A percentile compares a stretch with the other conserved stretches of the same genome.
These are phyloP conservation scores for Xylaria palmicola DNA, from an alignment of 495 filamentous ascomycete genomes.

Conservation along the genomic window DNA sequence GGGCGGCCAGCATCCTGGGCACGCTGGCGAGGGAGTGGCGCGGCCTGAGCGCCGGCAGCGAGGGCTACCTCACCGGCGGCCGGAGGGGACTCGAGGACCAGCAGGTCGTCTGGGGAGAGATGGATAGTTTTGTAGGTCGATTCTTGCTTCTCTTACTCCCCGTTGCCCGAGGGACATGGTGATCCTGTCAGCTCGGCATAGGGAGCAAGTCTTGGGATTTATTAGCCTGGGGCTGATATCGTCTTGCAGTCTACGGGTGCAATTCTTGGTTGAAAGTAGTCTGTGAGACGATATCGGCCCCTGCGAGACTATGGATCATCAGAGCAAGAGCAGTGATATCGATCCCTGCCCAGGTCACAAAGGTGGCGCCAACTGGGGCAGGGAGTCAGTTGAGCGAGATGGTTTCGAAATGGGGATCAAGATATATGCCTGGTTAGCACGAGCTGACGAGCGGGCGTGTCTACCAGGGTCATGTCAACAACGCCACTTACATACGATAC, in stretches of 20 bases:
- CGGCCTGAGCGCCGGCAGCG: slow-evolving; percentile 69
- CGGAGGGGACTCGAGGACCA: slow-evolving; percentile 68
- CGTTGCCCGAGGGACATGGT: not conserved
- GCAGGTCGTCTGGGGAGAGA: slow-evolving; percentile 85
- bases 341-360: not conserved
- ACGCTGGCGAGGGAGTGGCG: slow-evolving; percentile 74
- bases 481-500: slow-evolving; percentile 79
- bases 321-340: not conserved
- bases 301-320: not conserved
- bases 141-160: slow-evolving; percentile 7
- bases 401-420: too few relatives aligned
- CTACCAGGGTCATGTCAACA: slow-evolving; percentile 77
- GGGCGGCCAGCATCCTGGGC: slow-evolving; percentile 60
- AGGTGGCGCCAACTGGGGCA: not conserved
- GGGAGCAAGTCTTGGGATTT: not conserved
- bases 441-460: not conserved
- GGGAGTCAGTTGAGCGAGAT: not conserved
- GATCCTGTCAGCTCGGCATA: slow-evolving; percentile 45
- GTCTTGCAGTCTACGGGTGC: not conserved
- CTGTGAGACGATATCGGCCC: not conserved
- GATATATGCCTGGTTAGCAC: not conserved
- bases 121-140: slow-evolving; percentile 59
- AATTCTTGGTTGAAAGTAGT: not conserved
- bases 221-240: not conserved
- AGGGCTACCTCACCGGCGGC: slow-evolving; percentile 74